These are phyloP conservation scores for Cylindrodendrum hubeiense DNA, from an alignment of 2,329 filamentous ascomycete genomes.

Conservation along the genomic window DNA sequence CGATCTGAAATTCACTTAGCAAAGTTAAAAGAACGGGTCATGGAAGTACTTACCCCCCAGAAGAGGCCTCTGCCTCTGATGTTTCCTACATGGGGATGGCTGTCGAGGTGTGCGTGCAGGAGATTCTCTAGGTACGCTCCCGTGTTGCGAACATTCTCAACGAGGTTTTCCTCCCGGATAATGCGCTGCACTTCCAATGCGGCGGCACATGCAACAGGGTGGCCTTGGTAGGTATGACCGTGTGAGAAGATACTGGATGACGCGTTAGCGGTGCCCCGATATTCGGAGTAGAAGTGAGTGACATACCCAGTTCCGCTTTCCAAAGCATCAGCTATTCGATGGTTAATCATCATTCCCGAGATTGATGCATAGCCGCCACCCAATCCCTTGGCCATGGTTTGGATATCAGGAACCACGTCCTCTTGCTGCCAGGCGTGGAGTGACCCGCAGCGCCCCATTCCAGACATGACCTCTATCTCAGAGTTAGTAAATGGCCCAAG, in stretches of 20 bases:
- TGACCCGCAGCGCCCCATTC: slow-evolving; percentile 71
- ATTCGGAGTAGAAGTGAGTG: background rate
- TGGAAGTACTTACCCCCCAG: slow-evolving; percentile 40
- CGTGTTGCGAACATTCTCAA: slow-evolving; percentile 31
- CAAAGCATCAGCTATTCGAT: slow-evolving; percentile 17
- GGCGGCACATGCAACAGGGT: slow-evolving; percentile 43
- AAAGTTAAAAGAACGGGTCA: background rate
- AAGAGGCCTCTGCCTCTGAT: slow-evolving; percentile 48
- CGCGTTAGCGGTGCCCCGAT: background rate
- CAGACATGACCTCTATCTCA: slow-evolving; percentile 71
- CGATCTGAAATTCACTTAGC: slow-evolving; percentile 31
- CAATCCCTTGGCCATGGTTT: slow-evolving; percentile 75
- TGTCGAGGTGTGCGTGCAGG: slow-evolving; percentile 37
- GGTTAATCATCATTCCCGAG: slow-evolving; percentile 27
- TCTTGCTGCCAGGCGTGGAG: slow-evolving; percentile 75
- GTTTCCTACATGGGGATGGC: slow-evolving; percentile 45
- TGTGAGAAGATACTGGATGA: slow-evolving; percentile 19
- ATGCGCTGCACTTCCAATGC: slow-evolving; percentile 46
- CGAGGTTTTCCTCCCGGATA: slow-evolving; percentile 37
- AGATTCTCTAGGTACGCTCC: slow-evolving; percentile 30
- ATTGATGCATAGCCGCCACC: slow-evolving; percentile 51
- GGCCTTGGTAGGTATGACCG: slow-evolving; percentile 37
- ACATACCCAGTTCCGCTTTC: slow-evolving; percentile 10
- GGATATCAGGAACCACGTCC: slow-evolving; percentile 70
- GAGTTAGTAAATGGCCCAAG: background rate